phyloP scores from a whole-genome alignment of 2,329 filamentous ascomycete species.

The Nothophoma quercina region DNA sequence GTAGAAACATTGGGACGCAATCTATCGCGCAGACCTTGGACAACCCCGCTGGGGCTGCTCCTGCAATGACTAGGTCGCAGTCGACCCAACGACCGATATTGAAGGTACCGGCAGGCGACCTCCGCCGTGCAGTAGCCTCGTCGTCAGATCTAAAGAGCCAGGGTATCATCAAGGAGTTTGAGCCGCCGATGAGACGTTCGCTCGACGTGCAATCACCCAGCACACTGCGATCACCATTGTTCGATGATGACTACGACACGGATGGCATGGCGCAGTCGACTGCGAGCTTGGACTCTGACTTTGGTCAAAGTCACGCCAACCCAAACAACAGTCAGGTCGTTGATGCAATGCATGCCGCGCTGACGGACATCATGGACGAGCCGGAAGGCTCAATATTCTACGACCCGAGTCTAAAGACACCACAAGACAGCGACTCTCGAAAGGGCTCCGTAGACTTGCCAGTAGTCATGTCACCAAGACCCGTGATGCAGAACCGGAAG shows the following conservation, averaged over 20 bases:
- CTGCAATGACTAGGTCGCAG: constrained; percentile 55
- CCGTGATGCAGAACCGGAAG: constrained; percentile 47
- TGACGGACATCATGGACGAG: constrained; percentile 89
- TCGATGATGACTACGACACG: constrained; percentile 81
- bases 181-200: constrained; percentile 67
- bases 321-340: constrained; percentile 81
- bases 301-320: constrained; percentile 48
- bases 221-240: constrained; percentile 63
- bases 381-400: constrained; percentile 74
- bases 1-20: constrained; percentile 37
- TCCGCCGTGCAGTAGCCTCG: constrained; percentile 67
- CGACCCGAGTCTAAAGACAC: constrained; percentile 58
- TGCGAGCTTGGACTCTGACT: constrained; percentile 78
- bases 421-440: constrained; percentile 68
- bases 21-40: constrained; percentile 39
- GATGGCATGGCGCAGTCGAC: constrained; percentile 80
- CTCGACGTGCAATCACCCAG: constrained; percentile 68
- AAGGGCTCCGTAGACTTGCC: constrained; percentile 68
- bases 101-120: constrained; percentile 49
- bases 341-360: constrained; percentile 88
- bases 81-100: constrained; percentile 51
- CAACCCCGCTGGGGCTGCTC: constrained; percentile 30
- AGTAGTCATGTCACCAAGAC: constrained; percentile 52
- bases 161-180: constrained; percentile 55
- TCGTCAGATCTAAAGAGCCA: constrained; percentile 65